Base-by-base conservation (phyloP, 2,329 filamentous ascomycete species). In the Monilinia fructigena region DNA sequence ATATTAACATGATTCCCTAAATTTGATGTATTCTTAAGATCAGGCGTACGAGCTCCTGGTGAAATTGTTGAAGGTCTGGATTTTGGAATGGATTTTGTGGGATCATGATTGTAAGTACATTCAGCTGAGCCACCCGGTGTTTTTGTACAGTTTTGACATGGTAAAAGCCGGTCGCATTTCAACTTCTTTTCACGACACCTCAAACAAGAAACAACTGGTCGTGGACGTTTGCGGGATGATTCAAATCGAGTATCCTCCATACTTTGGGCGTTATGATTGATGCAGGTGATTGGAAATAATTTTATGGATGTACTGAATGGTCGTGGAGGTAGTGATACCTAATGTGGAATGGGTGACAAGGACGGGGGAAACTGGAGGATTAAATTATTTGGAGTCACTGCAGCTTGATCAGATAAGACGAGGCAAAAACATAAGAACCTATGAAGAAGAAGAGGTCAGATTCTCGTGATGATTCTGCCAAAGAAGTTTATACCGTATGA, bases 131-230 rank as follows among this genome's bases (percentile, higher is more conserved):
- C 55, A 53, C 50, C 35, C 7, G 47, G 50, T 18, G 40, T 59
- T 40, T 59, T 65, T 11, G 35, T 66, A 61, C 86, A 88, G 66
- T 83, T 82, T 8, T 77, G 75, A 73, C 86, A 89, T 6, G 86
- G 86, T 68, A 82, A 79, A 47, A 79, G 77, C 69, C 84, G 82
- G 72, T 86, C 81, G 76, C 86, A 89, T 70, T 84, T 86, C 55
- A 88, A 79, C 73, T 88, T 89, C 68, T 85, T 82, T 68, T 85
- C 82, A 67, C 88, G 85, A 71, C 87, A 90, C n/a, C 81, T 80
- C 6, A 85, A 79, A 73, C 88, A 90, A 48, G 79, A 81, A 56
- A 82, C 74, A n/a, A 73, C 62, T 65, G 72, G 42, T 65, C 74
- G 54, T 67, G 75, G 48, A 61, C 73, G 61, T 45, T 65, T 65